Evolutionary conservation across 129 eudicot species (phyloP).

Genomic region (Scalesia atractyloides): DNA sequence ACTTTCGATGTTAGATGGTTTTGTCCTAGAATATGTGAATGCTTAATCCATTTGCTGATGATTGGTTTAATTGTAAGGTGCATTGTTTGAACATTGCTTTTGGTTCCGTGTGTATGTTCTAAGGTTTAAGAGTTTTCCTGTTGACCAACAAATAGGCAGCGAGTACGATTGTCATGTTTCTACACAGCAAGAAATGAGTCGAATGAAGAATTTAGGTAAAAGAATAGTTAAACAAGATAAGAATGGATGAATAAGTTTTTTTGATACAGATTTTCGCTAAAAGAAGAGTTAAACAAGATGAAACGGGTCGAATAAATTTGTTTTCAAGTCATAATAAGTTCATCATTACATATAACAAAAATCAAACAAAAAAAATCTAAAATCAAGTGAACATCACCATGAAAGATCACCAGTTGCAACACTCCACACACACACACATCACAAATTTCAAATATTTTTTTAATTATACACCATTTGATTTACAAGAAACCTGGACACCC

Average conservation of each 20-base stretch:
- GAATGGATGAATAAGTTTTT: too few species aligned
- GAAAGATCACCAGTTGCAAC: slow-evolving; percentile 14
- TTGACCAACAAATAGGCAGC: neutral
- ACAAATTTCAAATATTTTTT: slow-evolving; percentile 1
- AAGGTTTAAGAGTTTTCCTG: neutral
- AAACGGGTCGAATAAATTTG: too few species aligned
- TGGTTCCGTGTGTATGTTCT: neutral
- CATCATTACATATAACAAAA: neutral
- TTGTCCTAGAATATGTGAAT: slow-evolving; percentile 17
- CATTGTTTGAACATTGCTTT: neutral
- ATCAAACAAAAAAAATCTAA: neutral
- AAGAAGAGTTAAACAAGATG: too few species aligned
- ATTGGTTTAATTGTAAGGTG: slow-evolving; percentile 2
- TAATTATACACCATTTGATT: slow-evolving; percentile 28
- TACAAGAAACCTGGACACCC: slow-evolving; percentile 32
- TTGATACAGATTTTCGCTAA: too few species aligned
- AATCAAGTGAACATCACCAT: slow-evolving; percentile 13
- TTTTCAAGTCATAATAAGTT: too few species aligned
- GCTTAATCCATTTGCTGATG: slow-evolving; percentile 10
- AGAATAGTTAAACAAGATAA: too few species aligned
- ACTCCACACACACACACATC: neutral
- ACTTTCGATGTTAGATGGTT: neutral
- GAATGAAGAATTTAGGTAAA: too few species aligned
- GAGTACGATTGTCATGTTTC: too few species aligned
- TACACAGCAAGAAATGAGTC: too few species aligned